Percentiles rank a stretch among this genome's conserved stretches.
Evolutionary conservation across 78 protist species (phyloP).

Genomic region (Isochrysis galbana): DNA sequence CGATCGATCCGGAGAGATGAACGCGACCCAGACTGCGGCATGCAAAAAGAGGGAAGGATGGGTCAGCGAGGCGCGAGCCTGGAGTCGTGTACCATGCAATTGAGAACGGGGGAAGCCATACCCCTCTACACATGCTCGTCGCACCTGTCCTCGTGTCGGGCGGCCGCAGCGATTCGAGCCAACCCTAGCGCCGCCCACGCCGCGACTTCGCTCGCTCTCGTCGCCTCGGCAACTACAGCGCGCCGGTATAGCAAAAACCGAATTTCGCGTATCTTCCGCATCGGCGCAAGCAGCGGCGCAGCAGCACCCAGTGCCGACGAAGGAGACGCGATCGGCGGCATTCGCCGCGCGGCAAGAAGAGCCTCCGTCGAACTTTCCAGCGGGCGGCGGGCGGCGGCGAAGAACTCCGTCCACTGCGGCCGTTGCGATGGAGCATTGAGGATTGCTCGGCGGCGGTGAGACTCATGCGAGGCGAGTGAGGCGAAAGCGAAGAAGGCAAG

Average conservation of each 20-base stretch:
- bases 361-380: no score
- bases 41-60: background rate
- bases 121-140: background rate
- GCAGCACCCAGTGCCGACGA: background rate
- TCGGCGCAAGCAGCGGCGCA: background rate
- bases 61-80: background rate
- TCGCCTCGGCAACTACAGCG: background rate
- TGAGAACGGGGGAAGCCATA: background rate
- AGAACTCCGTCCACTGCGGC: background rate
- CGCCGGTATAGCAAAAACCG: background rate
- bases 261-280: background rate
- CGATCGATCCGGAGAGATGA: background rate
- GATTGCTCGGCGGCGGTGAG: background rate
- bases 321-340: background rate
- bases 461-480: background rate
- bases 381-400: background rate
- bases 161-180: background rate
- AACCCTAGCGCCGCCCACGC: background rate
- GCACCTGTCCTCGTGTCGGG: background rate
- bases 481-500: background rate
- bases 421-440: background rate
- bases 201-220: background rate
- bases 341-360: no score
- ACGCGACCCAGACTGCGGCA: background rate
- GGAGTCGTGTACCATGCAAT: background rate